These are phyloP conservation scores for Wickerhamiella nectarea DNA, from an alignment of 805 yeast genomes.

Conservation along the genomic window DNA sequence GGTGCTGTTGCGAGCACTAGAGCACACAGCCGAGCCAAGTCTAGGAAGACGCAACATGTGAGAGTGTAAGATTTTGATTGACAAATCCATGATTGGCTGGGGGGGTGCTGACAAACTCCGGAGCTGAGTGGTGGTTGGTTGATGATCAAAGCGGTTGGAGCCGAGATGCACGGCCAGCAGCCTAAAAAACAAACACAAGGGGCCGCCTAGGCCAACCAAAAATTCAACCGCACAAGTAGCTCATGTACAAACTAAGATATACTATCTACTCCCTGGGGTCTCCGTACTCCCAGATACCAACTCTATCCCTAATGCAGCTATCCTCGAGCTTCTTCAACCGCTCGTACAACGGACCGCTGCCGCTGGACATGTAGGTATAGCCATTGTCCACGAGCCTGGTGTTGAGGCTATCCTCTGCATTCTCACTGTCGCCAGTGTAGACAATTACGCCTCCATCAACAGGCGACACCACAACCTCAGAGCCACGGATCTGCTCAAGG, in stretches of 20 bases:
- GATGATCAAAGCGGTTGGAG: background rate
- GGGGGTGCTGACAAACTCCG: background rate
- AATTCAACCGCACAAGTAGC: too few relatives aligned
- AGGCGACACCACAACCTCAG: slow-evolving; percentile 42
- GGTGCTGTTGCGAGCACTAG: slow-evolving; percentile 5
- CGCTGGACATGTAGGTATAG: slow-evolving; percentile 20
- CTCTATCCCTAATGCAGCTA: slow-evolving; percentile 36
- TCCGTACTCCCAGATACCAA: slow-evolving; percentile 67
- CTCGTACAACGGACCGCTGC: slow-evolving; percentile 31
- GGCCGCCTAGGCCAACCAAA: too few relatives aligned
- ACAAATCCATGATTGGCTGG: slow-evolving; percentile 7
- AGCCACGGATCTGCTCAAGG: slow-evolving; percentile 41
- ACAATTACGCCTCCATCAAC: slow-evolving; percentile 32
- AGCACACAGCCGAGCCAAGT: slow-evolving; percentile 6
- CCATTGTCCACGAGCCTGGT: slow-evolving; percentile 45
- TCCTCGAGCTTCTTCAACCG: slow-evolving; percentile 33
- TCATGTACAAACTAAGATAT: too few relatives aligned
- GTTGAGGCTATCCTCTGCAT: slow-evolving; percentile 47
- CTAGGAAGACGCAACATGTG: slow-evolving; percentile 12
- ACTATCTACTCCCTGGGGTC: slow-evolving; percentile 45
- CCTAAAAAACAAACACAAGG: too few relatives aligned
- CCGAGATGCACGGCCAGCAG: too few relatives aligned
- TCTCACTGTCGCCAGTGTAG: slow-evolving; percentile 42
- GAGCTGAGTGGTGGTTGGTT: background rate
- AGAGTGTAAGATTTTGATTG: slow-evolving; percentile 8